phyloP scores from a whole-genome alignment of 352 stramenopile species.

The Globisporangium carolinianum region DNA sequence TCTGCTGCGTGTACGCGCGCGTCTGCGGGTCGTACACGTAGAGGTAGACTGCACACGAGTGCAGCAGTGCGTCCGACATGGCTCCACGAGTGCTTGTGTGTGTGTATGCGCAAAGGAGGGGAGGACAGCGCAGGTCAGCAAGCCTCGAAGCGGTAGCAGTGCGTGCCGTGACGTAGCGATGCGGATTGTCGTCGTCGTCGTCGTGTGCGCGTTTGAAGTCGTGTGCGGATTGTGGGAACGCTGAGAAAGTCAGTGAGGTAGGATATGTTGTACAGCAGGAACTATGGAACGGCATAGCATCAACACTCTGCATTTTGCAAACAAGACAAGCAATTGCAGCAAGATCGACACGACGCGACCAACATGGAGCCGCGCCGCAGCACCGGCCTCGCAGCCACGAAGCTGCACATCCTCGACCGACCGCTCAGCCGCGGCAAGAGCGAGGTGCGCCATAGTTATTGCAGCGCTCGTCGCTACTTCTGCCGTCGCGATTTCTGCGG shows the following conservation, averaged over 20 bases:
- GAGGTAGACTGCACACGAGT: constrained; percentile 67
- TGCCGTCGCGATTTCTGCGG: not conserved
- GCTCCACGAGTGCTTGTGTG: not conserved
- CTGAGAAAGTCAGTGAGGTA: too few relatives aligned
- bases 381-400: constrained; percentile 41
- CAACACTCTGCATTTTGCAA: too few relatives aligned
- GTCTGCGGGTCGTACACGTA: constrained; percentile 49
- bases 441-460: constrained; percentile 27
- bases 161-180: too few relatives aligned
- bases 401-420: constrained; percentile 73
- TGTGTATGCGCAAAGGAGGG: too few relatives aligned
- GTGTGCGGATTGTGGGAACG: too few relatives aligned
- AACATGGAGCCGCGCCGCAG: constrained; percentile 50
- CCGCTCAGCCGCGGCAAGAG: constrained; percentile 70
- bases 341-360: too few relatives aligned
- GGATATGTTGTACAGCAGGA: too few relatives aligned
- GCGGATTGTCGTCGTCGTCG: too few relatives aligned
- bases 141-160: too few relatives aligned
- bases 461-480: not conserved
- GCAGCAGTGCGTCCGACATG: constrained; percentile 53
- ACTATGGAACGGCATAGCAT: too few relatives aligned
- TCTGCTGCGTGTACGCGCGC: constrained; percentile 50
- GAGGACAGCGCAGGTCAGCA: too few relatives aligned
- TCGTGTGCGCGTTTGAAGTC: too few relatives aligned
- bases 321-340: not conserved